Conservation (phyloP, 805 yeast species). For the Nakazawaea ernobii region DNA sequence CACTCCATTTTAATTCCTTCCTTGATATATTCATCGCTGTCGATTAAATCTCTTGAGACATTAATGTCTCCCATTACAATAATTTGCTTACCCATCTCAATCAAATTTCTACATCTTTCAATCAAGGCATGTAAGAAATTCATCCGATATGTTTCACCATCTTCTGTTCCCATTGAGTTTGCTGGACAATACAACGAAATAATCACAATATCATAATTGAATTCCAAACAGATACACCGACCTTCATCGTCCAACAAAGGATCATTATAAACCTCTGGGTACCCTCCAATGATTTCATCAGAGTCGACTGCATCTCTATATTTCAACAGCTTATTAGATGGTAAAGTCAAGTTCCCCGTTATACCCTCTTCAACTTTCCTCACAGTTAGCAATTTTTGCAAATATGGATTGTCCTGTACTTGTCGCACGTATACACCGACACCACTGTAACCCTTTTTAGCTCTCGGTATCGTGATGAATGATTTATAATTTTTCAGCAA, state of each 20-base stretch:
- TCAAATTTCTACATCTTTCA: slow-evolving; percentile 52
- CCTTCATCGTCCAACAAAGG: slow-evolving; percentile 73
- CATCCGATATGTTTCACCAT: slow-evolving; percentile 54
- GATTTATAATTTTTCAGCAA: slow-evolving; percentile 54
- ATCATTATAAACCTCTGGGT: slow-evolving; percentile 38
- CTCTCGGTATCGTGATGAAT: slow-evolving; percentile 62
- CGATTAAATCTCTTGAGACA: slow-evolving; percentile 73
- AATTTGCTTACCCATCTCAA: slow-evolving; percentile 57
- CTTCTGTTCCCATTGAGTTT: slow-evolving; percentile 65
- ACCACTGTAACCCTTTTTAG: slow-evolving; percentile 84
- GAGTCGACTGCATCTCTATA: slow-evolving; percentile 21
- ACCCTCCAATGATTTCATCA: slow-evolving; percentile 61
- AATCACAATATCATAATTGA: slow-evolving; percentile 55
- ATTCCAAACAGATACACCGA: slow-evolving; percentile 69
- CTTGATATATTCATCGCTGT: slow-evolving; percentile 66
- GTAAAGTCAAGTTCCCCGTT: slow-evolving; percentile 52
- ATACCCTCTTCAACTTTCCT: slow-evolving; percentile 86
- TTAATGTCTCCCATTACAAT: slow-evolving; percentile 87
- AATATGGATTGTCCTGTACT: slow-evolving; percentile 39
- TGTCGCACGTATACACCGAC: slow-evolving; percentile 75
- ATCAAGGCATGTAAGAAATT: slow-evolving; percentile 56
- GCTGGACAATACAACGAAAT: slow-evolving; percentile 88
- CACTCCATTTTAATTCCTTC: slow-evolving; percentile 33
- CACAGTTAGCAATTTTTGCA: slow-evolving; percentile 41
- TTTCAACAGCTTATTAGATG: slow-evolving; percentile 15